Percentiles rank a stretch among this genome's conserved stretches.
phyloP scores from a whole-genome alignment of 352 stramenopile genomes.

The Phytopythium chamaehyphon region DNA sequence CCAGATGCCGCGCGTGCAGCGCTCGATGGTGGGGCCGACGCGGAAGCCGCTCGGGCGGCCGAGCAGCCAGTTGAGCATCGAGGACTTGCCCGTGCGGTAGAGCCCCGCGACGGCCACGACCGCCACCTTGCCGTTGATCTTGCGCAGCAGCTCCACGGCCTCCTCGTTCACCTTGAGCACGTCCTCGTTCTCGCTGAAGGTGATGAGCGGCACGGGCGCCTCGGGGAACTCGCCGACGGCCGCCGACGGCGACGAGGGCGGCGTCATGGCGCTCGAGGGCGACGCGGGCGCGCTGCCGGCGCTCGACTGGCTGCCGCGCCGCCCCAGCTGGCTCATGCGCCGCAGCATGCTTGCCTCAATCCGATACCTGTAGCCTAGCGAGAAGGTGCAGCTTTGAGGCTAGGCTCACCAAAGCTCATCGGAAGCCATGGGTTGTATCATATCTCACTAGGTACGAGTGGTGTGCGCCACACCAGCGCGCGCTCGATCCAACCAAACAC shows the following conservation, averaged over 20 bases:
- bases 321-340: slow-evolving; percentile 5
- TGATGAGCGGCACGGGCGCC: slow-evolving; percentile 80
- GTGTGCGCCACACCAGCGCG: neutral
- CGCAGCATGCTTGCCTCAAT: no score
- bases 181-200: slow-evolving; percentile 81
- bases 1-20: slow-evolving; percentile 86
- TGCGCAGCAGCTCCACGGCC: slow-evolving; percentile 54
- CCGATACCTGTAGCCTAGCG: neutral
- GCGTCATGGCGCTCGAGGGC: neutral
- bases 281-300: neutral
- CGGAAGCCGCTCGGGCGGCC: slow-evolving; percentile 65
- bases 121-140: slow-evolving; percentile 72
- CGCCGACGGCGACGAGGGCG: slow-evolving; percentile 15
- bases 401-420: no score
- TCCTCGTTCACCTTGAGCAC: slow-evolving; percentile 79
- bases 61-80: slow-evolving; percentile 86
- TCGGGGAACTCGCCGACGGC: slow-evolving; percentile 55
- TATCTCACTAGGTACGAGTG: neutral
- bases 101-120: slow-evolving; percentile 83
- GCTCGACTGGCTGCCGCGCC: slow-evolving; percentile 6
- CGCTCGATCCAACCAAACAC: neutral
- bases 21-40: slow-evolving; percentile 77
- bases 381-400: neutral
- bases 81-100: slow-evolving; percentile 87
- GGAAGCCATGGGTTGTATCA: no score